Evolutionary conservation across 176 grass and related monocot genomes (phyloP).

Genomic region (Areca catechu): DNA sequence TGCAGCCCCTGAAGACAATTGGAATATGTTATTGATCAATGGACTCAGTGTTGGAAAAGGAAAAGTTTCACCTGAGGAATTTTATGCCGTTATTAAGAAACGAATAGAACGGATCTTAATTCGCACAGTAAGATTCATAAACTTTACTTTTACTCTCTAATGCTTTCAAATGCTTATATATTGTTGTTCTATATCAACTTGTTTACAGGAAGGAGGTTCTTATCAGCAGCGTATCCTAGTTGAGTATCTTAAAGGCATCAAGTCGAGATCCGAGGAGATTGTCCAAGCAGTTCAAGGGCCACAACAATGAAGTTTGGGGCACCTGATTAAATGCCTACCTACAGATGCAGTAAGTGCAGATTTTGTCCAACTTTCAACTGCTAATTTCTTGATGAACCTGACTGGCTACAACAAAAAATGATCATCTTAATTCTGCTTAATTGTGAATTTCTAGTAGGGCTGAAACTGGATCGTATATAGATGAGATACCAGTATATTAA

Average conservation of each 20-base stretch:
- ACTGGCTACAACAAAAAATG: too few relatives aligned
- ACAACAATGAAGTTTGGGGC: conserved; percentile 6
- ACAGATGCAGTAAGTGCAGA: too few relatives aligned
- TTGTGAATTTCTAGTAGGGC: too few relatives aligned
- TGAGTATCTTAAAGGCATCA: conserved; percentile 86
- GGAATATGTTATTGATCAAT: conserved; percentile 74
- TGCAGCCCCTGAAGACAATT: conserved; percentile 59
- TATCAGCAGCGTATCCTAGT: conserved; percentile 74
- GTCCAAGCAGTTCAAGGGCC: conserved; percentile 63
- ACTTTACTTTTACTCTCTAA: neutral
- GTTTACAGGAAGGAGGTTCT: conserved; percentile 79
- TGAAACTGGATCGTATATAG: too few relatives aligned
- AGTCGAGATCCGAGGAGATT: conserved; percentile 68
- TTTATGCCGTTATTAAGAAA: conserved; percentile 71
- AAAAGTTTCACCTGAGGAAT: conserved; percentile 57
- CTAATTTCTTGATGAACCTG: too few relatives aligned
- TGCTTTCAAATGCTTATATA: neutral
- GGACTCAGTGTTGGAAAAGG: conserved; percentile 78
- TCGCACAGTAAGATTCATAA: conserved; percentile 58
- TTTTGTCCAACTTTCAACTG: too few relatives aligned
- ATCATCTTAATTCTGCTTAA: too few relatives aligned
- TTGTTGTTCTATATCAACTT: neutral
- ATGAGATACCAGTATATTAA: too few relatives aligned
- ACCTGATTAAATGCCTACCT: neutral
- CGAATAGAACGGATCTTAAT: conserved; percentile 86